phyloP scores from a whole-genome alignment of 2,329 filamentous ascomycete genomes.

The Fusarium sp. region DNA sequence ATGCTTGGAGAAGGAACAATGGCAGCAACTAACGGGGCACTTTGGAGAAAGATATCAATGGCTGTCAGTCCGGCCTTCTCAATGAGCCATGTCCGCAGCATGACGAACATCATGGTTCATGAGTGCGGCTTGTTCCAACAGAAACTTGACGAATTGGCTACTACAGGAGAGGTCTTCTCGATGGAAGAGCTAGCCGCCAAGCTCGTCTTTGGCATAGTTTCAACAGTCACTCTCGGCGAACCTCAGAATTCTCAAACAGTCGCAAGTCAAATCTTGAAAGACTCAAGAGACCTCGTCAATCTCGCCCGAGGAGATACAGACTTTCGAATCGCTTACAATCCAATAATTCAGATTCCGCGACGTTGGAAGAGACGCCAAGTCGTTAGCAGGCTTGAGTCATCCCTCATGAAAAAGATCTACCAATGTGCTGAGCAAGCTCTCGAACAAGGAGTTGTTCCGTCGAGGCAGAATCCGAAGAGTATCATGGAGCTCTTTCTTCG shows the following conservation, averaged over 20 bases:
- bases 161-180: constrained; percentile 12
- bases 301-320: constrained; percentile 7
- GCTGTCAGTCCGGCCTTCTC: constrained; percentile 24
- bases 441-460: not conserved
- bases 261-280: constrained; percentile 8
- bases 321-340: constrained; percentile 8
- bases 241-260: constrained; percentile 6
- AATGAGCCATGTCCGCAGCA: not conserved
- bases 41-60: constrained; percentile 12
- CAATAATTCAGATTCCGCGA: constrained; percentile 3
- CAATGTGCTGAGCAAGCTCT: not conserved
- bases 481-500: constrained; percentile 29
- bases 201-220: constrained; percentile 3
- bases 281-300: constrained; percentile 11
- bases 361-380: constrained; percentile 14
- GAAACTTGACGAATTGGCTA: not conserved
- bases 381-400: not conserved
- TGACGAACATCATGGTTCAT: constrained; percentile 14
- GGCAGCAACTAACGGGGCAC: not conserved
- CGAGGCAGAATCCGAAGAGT: constrained; percentile 14
- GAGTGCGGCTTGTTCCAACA: not conserved
- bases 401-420: not conserved
- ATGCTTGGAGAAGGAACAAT: constrained; percentile 9
- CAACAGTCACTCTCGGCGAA: not conserved
- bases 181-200: constrained; percentile 14